Base-by-base conservation (phyloP, 169 alveolate genomes). In the Cyclospora cayetanensis region DNA sequence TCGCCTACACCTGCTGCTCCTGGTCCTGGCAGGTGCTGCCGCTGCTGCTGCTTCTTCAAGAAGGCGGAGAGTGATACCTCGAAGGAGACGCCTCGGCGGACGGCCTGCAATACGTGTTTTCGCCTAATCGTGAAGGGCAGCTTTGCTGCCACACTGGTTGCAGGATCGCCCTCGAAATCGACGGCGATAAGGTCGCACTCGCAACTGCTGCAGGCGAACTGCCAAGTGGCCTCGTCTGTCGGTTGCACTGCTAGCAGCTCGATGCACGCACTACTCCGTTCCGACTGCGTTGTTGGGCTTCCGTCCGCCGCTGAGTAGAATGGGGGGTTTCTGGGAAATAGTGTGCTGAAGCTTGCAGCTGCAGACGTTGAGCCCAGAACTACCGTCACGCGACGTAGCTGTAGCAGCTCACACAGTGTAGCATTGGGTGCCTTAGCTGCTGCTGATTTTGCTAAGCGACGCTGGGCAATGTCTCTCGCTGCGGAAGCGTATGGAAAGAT, bases 381-480 rank as follows among this genome's bases (percentile, higher is more conserved):
- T 3, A 83, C 80, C 42, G 90, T 83, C 63, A 83, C 90, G 29
- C 90, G 79, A 2, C 90, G 79, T 65, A 83, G 65, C 80, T 83
- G 90, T 39, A 83, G 79, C 39, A 83, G 27, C 39, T 83, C 90
- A 35, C 89, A 79, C 25, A 72, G 31, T 70, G 42, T 41, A 31
- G 42, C 82, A 11, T 70, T 18, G 9, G 9, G 9, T 9, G 60
- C 60, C 18, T 11, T 50, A 9, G 25, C 60, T 50, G 60, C 60
- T 50, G 60, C 60, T 50, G 60, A 9, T 50, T 9, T 50, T 50
- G 60, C 60, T 50, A 18, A 18, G 9, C 60, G 25, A 18, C 60
- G 42, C 50, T 70, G 82, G 50, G n/a, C 50, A 31, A 27, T 31
- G 27, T 41, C 82, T 34, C 52, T 37, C 35, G 82, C 82, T 70